Conservation (phyloP, 2,329 filamentous ascomycete species). For the Microdochium bolleyi region DNA sequence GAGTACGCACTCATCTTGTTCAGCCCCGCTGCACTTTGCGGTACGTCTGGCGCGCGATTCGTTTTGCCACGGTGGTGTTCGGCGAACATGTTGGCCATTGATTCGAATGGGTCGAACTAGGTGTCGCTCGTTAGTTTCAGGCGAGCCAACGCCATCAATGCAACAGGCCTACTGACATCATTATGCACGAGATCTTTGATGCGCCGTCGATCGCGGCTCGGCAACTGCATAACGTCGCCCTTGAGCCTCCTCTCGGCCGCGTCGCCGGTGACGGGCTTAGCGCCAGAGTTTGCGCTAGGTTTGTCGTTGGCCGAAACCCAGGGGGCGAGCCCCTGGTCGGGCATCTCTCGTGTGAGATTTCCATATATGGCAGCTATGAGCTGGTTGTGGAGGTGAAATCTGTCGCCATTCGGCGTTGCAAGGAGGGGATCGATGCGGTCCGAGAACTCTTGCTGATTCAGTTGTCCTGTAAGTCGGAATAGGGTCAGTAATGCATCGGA, state of each 20-base stretch:
- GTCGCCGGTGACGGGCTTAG: slow-evolving; percentile 57
- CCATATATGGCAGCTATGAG: slow-evolving; percentile 59
- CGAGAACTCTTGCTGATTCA: slow-evolving; percentile 55
- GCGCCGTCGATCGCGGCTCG: slow-evolving; percentile 55
- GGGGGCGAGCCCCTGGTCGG: slow-evolving; percentile 57
- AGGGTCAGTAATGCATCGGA: slow-evolving; percentile 8
- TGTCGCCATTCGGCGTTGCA: slow-evolving; percentile 47
- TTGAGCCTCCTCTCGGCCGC: slow-evolving; percentile 58
- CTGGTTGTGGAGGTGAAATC: slow-evolving; percentile 59
- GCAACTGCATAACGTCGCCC: slow-evolving; percentile 63
- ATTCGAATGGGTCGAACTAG: slow-evolving; percentile 48
- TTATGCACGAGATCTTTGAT: slow-evolving; percentile 58
- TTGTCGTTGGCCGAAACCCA: slow-evolving; percentile 70
- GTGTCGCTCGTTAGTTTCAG: slow-evolving; percentile 8
- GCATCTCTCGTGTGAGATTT: slow-evolving; percentile 63
- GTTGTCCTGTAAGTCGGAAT: slow-evolving; percentile 38
- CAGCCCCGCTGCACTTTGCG: slow-evolving; percentile 62
- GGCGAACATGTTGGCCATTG: slow-evolving; percentile 41
- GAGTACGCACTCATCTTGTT: slow-evolving; percentile 67
- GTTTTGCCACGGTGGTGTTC: slow-evolving; percentile 40
- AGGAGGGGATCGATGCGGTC: slow-evolving; percentile 54
- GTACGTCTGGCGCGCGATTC: slow-evolving; percentile 47
- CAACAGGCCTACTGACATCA: slow-evolving; percentile 37
- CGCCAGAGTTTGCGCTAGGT: slow-evolving; percentile 44
- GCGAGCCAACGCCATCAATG: slow-evolving; percentile 6